These are phyloP conservation scores for Phytophthora fragariae DNA, from an alignment of 352 stramenopile genomes.

Conservation along the genomic window DNA sequence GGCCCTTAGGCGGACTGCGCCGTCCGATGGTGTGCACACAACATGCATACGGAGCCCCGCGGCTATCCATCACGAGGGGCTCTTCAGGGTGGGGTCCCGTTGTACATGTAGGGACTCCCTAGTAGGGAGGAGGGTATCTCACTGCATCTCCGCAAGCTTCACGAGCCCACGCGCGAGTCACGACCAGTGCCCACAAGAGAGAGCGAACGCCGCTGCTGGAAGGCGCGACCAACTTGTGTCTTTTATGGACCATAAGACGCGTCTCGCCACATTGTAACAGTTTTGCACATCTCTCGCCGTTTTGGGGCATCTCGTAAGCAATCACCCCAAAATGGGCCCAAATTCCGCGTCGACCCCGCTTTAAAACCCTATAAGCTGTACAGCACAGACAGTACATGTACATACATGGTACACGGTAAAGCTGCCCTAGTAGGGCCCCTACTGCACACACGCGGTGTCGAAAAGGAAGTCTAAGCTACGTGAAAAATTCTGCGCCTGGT, in stretches of 20 bases:
- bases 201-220: slow-evolving; percentile 1
- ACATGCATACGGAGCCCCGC: slow-evolving; percentile 17
- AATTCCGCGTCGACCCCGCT: not conserved
- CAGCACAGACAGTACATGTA: too few species aligned
- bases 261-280: slow-evolving; percentile 16
- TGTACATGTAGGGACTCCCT: not conserved
- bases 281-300: slow-evolving; percentile 9
- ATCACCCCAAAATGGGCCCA: slow-evolving; percentile 27
- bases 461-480: too few species aligned
- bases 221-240: too few species aligned
- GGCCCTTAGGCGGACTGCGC: too few species aligned
- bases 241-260: not conserved
- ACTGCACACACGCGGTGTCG: too few species aligned
- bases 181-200: slow-evolving; percentile 12
- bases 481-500: too few species aligned
- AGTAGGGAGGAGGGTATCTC: slow-evolving; percentile 1
- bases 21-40: slow-evolving; percentile 1
- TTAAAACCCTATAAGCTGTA: not conserved
- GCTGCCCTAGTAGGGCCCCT: too few species aligned
- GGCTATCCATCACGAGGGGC: slow-evolving; percentile 28
- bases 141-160: slow-evolving; percentile 21
- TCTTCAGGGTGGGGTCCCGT: slow-evolving; percentile 17
- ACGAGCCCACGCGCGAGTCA: slow-evolving; percentile 12
- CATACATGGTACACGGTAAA: too few species aligned
- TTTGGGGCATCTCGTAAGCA: slow-evolving; percentile 23